These are phyloP conservation scores for Camellia granthamiana DNA, from an alignment of 148 eudicot species.

Conservation along the genomic window DNA sequence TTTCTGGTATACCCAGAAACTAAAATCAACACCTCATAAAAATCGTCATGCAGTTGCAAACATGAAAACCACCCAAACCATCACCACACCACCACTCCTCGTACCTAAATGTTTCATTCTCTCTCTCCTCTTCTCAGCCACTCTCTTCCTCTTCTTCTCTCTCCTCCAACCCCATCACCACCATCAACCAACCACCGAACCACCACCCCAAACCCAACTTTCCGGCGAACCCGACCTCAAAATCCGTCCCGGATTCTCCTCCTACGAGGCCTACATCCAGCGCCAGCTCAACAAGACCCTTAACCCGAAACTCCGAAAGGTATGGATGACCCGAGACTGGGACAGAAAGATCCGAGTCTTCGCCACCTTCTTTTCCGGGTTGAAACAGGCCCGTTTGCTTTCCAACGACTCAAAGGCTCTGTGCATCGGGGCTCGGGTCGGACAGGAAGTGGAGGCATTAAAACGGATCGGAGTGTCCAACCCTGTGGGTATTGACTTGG, in stretches of 20 bases:
- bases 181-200: slow-evolving; percentile 6
- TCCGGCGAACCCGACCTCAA: slow-evolving; percentile 32
- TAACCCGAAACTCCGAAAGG: slow-evolving; percentile 62
- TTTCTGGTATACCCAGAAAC: background rate
- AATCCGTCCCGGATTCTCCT: slow-evolving; percentile 68
- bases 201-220: slow-evolving; percentile 8
- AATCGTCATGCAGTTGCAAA: background rate
- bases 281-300: slow-evolving; percentile 75
- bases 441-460: slow-evolving; percentile 76
- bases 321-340: slow-evolving; percentile 86
- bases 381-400: slow-evolving; percentile 24
- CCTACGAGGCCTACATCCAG: slow-evolving; percentile 60
- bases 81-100: background rate
- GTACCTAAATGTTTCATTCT: slow-evolving; percentile 32
- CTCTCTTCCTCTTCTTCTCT: slow-evolving; percentile 29
- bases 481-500: slow-evolving; percentile 66
- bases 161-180: slow-evolving; percentile 11
- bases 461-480: slow-evolving; percentile 54
- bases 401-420: slow-evolving; percentile 42
- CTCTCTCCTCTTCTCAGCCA: slow-evolving; percentile 35
- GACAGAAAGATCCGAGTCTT: slow-evolving; percentile 66
- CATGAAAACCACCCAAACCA: background rate
- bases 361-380: slow-evolving; percentile 41
- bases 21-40: no score
- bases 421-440: slow-evolving; percentile 79